Evolutionary conservation across 495 filamentous ascomycete genomes (phyloP).

Genomic region (Acidiella bohemica): DNA sequence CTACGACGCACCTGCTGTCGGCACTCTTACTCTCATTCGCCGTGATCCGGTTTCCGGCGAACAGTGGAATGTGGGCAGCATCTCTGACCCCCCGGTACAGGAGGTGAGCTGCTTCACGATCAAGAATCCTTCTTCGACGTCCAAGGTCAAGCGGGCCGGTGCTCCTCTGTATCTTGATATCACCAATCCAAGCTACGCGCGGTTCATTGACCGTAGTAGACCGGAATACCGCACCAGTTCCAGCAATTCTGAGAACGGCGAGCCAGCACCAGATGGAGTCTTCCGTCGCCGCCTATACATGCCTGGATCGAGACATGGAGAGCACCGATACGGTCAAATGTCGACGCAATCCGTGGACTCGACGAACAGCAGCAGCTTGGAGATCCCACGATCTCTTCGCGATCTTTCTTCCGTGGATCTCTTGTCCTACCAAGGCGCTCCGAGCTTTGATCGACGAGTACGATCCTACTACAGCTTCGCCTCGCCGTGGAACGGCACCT

Average conservation of each 20-base stretch:
- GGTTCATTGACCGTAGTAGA: conserved; percentile 30
- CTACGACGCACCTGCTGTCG: not conserved
- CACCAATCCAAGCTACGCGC: conserved; percentile 47
- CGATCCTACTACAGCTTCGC: conserved; percentile 54
- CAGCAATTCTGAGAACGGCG: conserved; percentile 7
- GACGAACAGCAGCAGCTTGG: not conserved
- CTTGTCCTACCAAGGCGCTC: too few relatives aligned
- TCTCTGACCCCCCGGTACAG: conserved; percentile 37
- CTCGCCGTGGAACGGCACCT: conserved; percentile 75
- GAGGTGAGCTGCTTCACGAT: conserved; percentile 24
- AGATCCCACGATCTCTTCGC: too few relatives aligned
- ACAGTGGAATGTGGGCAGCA: conserved; percentile 82
- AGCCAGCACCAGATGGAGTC: conserved; percentile 6
- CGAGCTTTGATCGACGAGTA: conserved; percentile 9
- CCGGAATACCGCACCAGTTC: conserved; percentile 19
- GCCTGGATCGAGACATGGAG: conserved; percentile 23
- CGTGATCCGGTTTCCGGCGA: conserved; percentile 64
- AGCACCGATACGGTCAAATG: conserved; percentile 10
- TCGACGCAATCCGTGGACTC: not conserved
- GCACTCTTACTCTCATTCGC: conserved; percentile 72
- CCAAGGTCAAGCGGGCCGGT: conserved; percentile 20
- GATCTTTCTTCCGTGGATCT: not conserved
- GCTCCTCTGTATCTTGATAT: conserved; percentile 45
- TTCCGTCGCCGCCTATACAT: conserved; percentile 28
- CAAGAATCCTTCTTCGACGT: conserved; percentile 4